These are phyloP conservation scores for Penicillium sp. DNA, from an alignment of 2,329 filamentous ascomycete genomes.

Conservation along the genomic window DNA sequence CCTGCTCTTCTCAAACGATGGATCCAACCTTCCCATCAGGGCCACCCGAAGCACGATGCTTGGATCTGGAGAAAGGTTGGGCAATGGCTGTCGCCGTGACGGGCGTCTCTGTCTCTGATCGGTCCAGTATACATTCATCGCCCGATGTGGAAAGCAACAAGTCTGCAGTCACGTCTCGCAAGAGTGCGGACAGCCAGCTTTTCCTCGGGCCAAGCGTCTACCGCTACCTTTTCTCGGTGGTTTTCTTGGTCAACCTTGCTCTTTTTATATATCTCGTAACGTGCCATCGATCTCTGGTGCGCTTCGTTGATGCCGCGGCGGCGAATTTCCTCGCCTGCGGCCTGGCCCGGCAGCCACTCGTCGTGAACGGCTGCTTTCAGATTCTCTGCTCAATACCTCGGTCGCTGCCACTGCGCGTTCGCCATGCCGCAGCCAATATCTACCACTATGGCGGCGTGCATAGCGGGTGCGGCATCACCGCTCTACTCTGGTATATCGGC, in stretches of 20 bases:
- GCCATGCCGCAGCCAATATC: slow-evolving; percentile 8
- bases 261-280: slow-evolving; percentile 39
- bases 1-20: too few species aligned
- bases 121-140: too few species aligned
- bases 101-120: too few species aligned
- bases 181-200: too few species aligned
- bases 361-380: slow-evolving; percentile 52
- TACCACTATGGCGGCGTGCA: slow-evolving; percentile 11
- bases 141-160: too few species aligned
- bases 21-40: too few species aligned
- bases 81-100: too few species aligned
- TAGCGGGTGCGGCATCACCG: slow-evolving; percentile 8
- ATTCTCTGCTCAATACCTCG: slow-evolving; percentile 46
- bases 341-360: slow-evolving; percentile 51
- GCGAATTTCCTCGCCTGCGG: slow-evolving; percentile 49
- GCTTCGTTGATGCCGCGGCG: slow-evolving; percentile 43
- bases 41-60: too few species aligned
- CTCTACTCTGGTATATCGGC: slow-evolving; percentile 9
- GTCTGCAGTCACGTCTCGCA: too few species aligned
- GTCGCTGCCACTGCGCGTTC: slow-evolving; percentile 25
- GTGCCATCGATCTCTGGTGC: slow-evolving; percentile 33
- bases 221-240: slow-evolving; percentile 42
- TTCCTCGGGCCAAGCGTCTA: too few species aligned
- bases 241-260: slow-evolving; percentile 40
- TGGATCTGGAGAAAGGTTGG: too few species aligned